Evolutionary conservation across 805 yeast genomes (phyloP).

Genomic region (Lipomyces lipofer): DNA sequence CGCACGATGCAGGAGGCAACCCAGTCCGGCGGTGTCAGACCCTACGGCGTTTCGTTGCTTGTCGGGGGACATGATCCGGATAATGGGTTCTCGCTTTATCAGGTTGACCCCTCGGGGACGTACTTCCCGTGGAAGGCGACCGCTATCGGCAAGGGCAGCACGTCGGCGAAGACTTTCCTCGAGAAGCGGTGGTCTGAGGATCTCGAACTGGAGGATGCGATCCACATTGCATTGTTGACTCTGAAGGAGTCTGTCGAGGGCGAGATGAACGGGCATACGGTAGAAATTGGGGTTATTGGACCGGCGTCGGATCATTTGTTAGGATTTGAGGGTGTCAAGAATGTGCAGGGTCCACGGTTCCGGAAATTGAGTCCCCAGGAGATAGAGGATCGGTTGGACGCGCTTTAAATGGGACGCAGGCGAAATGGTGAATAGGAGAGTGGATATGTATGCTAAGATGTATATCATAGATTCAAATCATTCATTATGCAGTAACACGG

Average conservation of each 20-base stretch:
- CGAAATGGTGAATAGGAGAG: too few species aligned
- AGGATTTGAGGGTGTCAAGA: conserved; percentile 81
- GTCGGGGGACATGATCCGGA: conserved; percentile 91
- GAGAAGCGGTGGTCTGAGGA: conserved; percentile 99
- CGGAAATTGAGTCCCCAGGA: conserved; percentile 84
- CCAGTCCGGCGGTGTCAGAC: conserved; percentile 97
- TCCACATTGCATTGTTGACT: conserved; percentile 91
- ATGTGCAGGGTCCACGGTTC: conserved; percentile 84
- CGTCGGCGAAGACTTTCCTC: conserved; percentile 93
- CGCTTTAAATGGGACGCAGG: conserved; percentile 58
- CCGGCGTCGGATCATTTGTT: conserved; percentile 75
- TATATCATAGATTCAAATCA: not conserved
- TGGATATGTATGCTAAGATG: not conserved
- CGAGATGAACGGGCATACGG: conserved; percentile 94
- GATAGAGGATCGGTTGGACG: conserved; percentile 92
- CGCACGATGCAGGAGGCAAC: conserved; percentile 98
- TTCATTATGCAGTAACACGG: too few species aligned
- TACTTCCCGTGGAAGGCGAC: conserved; percentile 99
- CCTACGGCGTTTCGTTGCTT: conserved; percentile 92
- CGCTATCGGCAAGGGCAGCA: conserved; percentile 94
- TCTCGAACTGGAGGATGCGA: conserved; percentile 95
- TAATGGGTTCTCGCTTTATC: conserved; percentile 57
- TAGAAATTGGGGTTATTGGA: conserved; percentile 87
- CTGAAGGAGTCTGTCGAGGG: conserved; percentile 97
- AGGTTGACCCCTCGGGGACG: conserved; percentile 97